Percentiles rank a stretch among this genome's conserved stretches.
These are phyloP conservation scores for Handroanthus guayacan DNA, from an alignment of 257 asterid genomes.

Conservation along the genomic window DNA sequence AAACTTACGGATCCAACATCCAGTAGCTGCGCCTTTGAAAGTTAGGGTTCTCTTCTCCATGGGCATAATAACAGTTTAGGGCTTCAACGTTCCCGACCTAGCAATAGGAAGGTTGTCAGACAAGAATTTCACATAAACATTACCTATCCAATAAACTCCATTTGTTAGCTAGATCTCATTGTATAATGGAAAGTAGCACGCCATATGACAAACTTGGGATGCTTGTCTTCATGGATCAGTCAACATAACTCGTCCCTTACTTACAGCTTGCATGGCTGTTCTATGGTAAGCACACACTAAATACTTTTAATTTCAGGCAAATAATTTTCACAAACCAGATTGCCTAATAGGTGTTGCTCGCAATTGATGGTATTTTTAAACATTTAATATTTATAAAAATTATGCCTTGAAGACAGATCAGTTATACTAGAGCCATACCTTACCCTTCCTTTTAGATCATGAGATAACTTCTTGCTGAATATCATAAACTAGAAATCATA, in stretches of 20 bases:
- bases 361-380: conserved; percentile 15
- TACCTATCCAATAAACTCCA: conserved; percentile 25
- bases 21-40: conserved; percentile 97
- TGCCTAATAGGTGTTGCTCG: conserved; percentile 4
- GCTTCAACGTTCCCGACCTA: conserved; percentile 97
- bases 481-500: background rate
- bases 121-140: conserved; percentile 36
- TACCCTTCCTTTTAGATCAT: background rate
- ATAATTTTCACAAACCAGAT: conserved; percentile 1
- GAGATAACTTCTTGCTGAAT: background rate
- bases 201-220: conserved; percentile 4
- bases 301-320: background rate
- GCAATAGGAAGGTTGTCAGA: conserved; percentile 38
- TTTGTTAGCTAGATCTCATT: background rate
- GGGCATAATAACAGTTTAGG: conserved; percentile 94
- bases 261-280: conserved; percentile 15
- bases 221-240: conserved; percentile 25
- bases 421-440: conserved; percentile 11
- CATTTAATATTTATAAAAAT: conserved; percentile 1
- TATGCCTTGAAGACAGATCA: conserved; percentile 33
- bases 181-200: conserved; percentile 17
- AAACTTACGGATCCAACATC: conserved; percentile 93
- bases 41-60: conserved; percentile 78
- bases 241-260: conserved; percentile 7
- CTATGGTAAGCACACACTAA: background rate